Evolutionary conservation across 2,329 filamentous ascomycete species (phyloP), one percentile per base, ranked within the genome.

Genomic region (Pseudogymnoascus sp.): DNA sequence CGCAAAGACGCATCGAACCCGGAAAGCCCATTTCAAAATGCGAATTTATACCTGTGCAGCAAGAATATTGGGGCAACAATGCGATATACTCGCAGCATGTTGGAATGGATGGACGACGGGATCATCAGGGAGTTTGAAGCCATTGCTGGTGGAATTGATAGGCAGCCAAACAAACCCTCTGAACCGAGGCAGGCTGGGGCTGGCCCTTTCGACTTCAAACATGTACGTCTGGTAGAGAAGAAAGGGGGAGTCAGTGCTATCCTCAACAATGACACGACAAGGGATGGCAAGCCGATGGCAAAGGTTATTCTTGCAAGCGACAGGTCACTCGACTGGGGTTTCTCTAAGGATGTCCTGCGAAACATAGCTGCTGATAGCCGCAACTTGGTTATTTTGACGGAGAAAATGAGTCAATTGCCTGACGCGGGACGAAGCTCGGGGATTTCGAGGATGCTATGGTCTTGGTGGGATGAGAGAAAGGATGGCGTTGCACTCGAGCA

Each of bases 91-190:
- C 84, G 92, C 67, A 97, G 93, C 73, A 96, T 99, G 90, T 80
- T 99, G 33, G 94, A 99, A 72, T 99, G 94, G 94, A 97, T 99
- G 92, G 92, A 97, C 71, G 92, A 97, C 71, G 88, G 87, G 63
- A 95, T 99, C 63, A 89, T 96, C 42, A 87, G 92, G 61, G 93
- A 97, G 69, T 95, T 96, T 65, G 92, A 96, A 72, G 86, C 88
- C 12, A 80, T 86, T 58, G 70, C 73, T 31, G 68, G 69, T 9
- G 66, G 69, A n/a, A 74, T 76, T 59, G 64, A 71, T 6, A 76
- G 74, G 63, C 77, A 80, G 65, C 71, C 76, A 3, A 80, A 77
- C 64, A 75, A 78, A 9, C 75, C 77, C 0, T 74, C 78, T 10
- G 78, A 76, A 27, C 76, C 78, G 12, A 85, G 80, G 68, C 71